These are phyloP conservation scores for Brassica incana DNA, from an alignment of 345 rosid genomes.

Conservation along the genomic window DNA sequence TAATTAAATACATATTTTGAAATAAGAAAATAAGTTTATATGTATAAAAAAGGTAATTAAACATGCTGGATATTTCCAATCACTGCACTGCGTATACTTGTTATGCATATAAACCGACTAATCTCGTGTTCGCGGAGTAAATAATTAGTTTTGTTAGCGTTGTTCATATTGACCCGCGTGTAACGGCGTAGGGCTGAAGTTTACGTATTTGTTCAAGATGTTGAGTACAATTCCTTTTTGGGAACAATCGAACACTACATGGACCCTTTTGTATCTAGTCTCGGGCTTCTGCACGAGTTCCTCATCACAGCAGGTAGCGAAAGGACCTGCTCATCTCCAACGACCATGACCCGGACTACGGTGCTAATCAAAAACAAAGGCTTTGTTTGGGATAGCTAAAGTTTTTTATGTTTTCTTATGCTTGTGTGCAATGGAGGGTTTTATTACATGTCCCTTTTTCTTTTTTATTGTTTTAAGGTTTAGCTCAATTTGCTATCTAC, in stretches of 20 bases:
- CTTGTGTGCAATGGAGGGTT: background rate
- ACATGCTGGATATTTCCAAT: background rate
- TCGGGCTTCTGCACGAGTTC: background rate
- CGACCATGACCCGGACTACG: background rate
- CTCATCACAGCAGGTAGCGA: background rate
- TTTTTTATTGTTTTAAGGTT: background rate
- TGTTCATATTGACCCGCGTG: background rate
- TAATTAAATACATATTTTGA: background rate
- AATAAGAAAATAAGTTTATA: background rate
- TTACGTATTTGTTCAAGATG: background rate
- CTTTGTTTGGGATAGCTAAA: background rate
- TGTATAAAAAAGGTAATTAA: background rate
- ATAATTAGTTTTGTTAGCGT: background rate
- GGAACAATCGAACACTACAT: background rate
- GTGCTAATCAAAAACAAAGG: background rate
- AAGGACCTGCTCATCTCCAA: background rate
- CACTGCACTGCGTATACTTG: background rate
- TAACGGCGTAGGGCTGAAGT: background rate
- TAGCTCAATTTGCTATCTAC: background rate
- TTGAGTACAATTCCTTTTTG: background rate
- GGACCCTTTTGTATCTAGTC: background rate
- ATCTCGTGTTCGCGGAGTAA: background rate
- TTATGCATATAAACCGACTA: background rate
- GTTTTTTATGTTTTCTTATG: background rate
- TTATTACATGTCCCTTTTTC: background rate